Base-by-base conservation (phyloP, 2,329 filamentous ascomycete species). In the Juglanconis juglandina region DNA sequence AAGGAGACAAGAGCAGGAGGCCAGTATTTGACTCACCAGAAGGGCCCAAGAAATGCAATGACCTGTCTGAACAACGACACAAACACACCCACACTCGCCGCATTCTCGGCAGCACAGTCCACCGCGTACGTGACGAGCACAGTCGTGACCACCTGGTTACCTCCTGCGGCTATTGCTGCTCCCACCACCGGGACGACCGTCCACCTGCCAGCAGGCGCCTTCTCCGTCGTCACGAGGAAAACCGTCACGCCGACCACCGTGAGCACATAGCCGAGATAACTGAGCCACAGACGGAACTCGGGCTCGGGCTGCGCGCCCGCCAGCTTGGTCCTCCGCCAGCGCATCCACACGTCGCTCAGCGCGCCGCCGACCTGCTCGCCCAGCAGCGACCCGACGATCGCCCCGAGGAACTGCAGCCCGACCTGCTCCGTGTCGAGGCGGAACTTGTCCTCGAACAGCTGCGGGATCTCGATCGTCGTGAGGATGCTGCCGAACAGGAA, bases 131-230 rank as follows among this genome's bases (percentile, higher is more conserved):
- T 85, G 24, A 84, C 79, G 37, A 84, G 67, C 2, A 85, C 79
- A 0, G 83, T 86, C 1, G 83, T 85, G 11, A 85, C 75, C 52
- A 86, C 79, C 67, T 86, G 83, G 56, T 84, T 84, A 0, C 83
- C 83, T 5, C 76, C 78, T 1, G 76, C 78, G 0, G 74, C 75
- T 60, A 81, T 77, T 1, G 76, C 81, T 6, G 76, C 75, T 3
- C 82, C 82, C 30, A 85, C 66, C 14, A 83, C 73, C 0, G 83
- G 83, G 0, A 80, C 82, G 3, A 84, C 76, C 58, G 84, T 81
- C 79, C 81, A 86, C 3, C 76, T 68, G 0, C 72, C 70, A 0
- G 70, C 64, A 9, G 24, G 4, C 0, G 79, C 77, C 32, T 79
- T 72, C 41, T 82, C 69, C 1, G 77, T 73, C 52, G 78, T 76